phyloP scores from a whole-genome alignment of 495 filamentous ascomycete species.

The Delitschia confertaspora region DNA sequence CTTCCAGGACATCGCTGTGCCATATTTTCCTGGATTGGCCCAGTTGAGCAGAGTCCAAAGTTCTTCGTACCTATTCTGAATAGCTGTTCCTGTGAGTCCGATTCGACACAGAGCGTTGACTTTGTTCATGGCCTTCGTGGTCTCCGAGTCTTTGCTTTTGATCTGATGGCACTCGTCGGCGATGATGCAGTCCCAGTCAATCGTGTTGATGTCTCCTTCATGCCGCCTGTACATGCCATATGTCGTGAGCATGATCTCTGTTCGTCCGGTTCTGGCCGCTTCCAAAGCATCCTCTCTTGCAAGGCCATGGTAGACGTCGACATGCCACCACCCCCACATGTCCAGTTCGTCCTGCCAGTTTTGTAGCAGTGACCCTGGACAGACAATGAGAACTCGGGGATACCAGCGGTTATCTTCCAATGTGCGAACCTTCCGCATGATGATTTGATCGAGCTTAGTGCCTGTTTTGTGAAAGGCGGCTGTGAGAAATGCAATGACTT shows the following conservation, averaged over 20 bases:
- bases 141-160: conserved; percentile 68
- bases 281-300: conserved; percentile 64
- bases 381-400: conserved; percentile 76
- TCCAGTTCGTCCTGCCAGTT: conserved; percentile 85
- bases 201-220: conserved; percentile 65
- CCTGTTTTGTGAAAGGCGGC: conserved; percentile 92
- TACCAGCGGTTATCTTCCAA: conserved; percentile 58
- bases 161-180: conserved; percentile 94
- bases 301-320: conserved; percentile 71
- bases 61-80: conserved; percentile 97
- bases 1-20: conserved; percentile 70
- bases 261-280: conserved; percentile 61
- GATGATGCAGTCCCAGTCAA: conserved; percentile 94
- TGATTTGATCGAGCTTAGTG: conserved; percentile 76
- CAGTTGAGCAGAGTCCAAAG: conserved; percentile 95
- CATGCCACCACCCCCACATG: conserved; percentile 93
- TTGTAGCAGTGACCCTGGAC: conserved; percentile 75
- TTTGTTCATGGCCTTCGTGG: conserved; percentile 80
- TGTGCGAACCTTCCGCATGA: conserved; percentile 83
- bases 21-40: conserved; percentile 86
- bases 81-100: conserved; percentile 89
- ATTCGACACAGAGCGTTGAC: conserved; percentile 90
- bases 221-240: conserved; percentile 78
- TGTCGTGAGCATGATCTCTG: conserved; percentile 90
- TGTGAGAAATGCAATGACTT: conserved; percentile 89